These are phyloP conservation scores for Corniculantispora saksenae DNA, from an alignment of 2,329 filamentous ascomycete genomes.

Conservation along the genomic window DNA sequence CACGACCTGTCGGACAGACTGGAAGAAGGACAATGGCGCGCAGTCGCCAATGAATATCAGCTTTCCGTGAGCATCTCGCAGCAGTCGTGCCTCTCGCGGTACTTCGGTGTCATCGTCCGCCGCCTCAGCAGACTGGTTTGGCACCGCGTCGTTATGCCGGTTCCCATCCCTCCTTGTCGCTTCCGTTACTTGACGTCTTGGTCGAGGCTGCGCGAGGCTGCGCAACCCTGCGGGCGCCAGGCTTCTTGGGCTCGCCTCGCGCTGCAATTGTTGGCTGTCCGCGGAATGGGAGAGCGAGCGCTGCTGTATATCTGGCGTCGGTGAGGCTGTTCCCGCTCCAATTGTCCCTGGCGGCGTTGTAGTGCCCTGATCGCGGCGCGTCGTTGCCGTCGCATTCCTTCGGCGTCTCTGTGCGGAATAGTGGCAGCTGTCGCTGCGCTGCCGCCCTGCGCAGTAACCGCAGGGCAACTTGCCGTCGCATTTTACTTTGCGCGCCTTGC, in stretches of 20 bases:
- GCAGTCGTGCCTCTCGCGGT: slow-evolving; percentile 52
- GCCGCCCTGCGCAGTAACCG: slow-evolving; percentile 48
- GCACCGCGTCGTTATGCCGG: not conserved
- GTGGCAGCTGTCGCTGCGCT: slow-evolving; percentile 45
- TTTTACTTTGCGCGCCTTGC: slow-evolving; percentile 57
- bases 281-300: not conserved
- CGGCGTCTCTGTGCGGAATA: slow-evolving; percentile 49
- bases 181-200: slow-evolving; percentile 19
- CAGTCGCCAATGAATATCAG: slow-evolving; percentile 59
- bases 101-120: slow-evolving; percentile 57
- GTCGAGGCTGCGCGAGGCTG: not conserved
- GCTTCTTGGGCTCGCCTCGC: not conserved
- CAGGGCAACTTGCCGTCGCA: slow-evolving; percentile 57
- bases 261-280: not conserved
- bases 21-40: slow-evolving; percentile 57
- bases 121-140: slow-evolving; percentile 18
- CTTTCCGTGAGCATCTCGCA: slow-evolving; percentile 55
- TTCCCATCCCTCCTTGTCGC: not conserved
- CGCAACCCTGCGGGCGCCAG: not conserved
- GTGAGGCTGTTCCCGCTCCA: not conserved
- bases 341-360: slow-evolving; percentile 12
- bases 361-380: not conserved
- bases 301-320: slow-evolving; percentile 9
- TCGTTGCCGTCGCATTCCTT: slow-evolving; percentile 26
- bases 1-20: slow-evolving; percentile 55